Evolutionary conservation across 257 asterid genomes (phyloP).

Genomic region (Galeopsis tetrahit): DNA sequence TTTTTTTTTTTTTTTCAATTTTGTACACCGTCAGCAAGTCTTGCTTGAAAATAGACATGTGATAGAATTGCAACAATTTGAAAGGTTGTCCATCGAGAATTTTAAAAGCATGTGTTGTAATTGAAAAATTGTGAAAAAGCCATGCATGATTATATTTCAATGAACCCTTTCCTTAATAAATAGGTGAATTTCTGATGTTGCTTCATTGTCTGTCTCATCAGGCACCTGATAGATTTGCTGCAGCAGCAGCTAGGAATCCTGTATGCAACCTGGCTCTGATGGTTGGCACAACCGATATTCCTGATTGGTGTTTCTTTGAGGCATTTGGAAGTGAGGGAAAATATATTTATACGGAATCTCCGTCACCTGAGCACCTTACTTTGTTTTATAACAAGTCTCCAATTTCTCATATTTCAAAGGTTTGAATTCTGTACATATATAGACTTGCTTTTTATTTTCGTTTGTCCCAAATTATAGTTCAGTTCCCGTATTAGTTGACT

Average conservation of each 20-base stretch:
- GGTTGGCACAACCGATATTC: slow-evolving; percentile 90
- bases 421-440: slow-evolving; percentile 24
- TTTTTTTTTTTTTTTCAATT: too few species aligned
- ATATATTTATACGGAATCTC: slow-evolving; percentile 62
- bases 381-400: slow-evolving; percentile 77
- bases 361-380: slow-evolving; percentile 70
- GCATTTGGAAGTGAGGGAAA: slow-evolving; percentile 67
- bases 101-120: too few species aligned
- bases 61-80: too few species aligned
- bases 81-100: too few species aligned
- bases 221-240: slow-evolving; percentile 89
- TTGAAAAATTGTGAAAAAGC: too few species aligned
- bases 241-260: slow-evolving; percentile 90
- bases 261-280: slow-evolving; percentile 88
- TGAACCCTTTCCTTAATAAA: too few species aligned
- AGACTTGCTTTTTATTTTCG: neutral
- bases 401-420: slow-evolving; percentile 74
- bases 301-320: slow-evolving; percentile 90
- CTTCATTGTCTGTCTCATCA: slow-evolving; percentile 33
- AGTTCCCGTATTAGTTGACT: neutral
- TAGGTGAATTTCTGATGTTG: slow-evolving; percentile 1
- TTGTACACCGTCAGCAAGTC: too few species aligned
- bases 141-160: too few species aligned
- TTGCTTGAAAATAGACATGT: too few species aligned
- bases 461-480: neutral